These are phyloP conservation scores for Pontederia paniculata DNA, from an alignment of 176 grass and related monocot species.

Conservation along the genomic window DNA sequence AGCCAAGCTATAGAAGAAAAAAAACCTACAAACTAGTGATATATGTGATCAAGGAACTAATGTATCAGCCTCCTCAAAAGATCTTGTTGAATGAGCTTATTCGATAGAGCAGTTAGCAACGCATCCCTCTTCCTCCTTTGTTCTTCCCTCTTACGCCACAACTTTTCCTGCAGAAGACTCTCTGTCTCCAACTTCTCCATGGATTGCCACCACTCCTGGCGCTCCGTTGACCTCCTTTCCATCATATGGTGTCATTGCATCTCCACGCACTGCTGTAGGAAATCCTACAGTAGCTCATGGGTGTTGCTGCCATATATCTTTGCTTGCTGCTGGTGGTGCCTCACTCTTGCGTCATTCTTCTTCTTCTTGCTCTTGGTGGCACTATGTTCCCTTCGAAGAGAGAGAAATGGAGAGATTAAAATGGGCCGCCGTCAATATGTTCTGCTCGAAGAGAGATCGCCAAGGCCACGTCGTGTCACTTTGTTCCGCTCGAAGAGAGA, in stretches of 20 bases:
- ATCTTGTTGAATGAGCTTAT: constrained; percentile 49
- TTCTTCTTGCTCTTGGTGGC: constrained; percentile 24
- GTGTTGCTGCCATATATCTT: neutral
- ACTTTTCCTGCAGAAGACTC: constrained; percentile 1
- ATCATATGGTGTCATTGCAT: neutral
- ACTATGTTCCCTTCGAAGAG: too few relatives aligned
- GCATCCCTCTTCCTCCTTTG: constrained; percentile 46
- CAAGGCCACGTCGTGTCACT: too few relatives aligned
- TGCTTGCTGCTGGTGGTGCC: constrained; percentile 11
- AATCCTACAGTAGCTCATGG: constrained; percentile 1
- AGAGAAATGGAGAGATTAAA: too few relatives aligned
- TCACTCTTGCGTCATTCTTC: constrained; percentile 26
- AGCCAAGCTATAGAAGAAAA: too few relatives aligned
- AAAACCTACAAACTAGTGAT: too few relatives aligned
- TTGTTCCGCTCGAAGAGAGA: too few relatives aligned
- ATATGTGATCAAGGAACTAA: too few relatives aligned
- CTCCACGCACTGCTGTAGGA: constrained; percentile 6
- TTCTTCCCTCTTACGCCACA: constrained; percentile 22
- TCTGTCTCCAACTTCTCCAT: constrained; percentile 9
- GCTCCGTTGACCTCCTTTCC: neutral
- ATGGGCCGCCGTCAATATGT: too few relatives aligned
- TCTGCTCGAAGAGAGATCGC: too few relatives aligned
- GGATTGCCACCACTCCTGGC: constrained; percentile 6
- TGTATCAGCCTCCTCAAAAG: too few relatives aligned
- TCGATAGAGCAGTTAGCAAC: constrained; percentile 25